Base-by-base conservation (phyloP, 2,329 filamentous ascomycete genomes). In the Septoria petroselini region DNA sequence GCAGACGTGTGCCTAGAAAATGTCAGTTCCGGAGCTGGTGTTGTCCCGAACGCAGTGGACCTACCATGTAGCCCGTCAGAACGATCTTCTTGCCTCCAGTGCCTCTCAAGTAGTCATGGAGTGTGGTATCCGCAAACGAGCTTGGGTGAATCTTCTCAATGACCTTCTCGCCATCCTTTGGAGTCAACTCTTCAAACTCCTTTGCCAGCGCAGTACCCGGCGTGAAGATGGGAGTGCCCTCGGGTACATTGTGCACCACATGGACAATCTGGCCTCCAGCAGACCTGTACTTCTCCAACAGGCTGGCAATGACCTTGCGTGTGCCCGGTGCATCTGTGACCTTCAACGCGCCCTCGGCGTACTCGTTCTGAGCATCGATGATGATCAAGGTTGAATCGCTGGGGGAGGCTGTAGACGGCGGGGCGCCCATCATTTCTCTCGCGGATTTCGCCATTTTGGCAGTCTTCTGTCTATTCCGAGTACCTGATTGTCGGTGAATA, bases 341-440 rank as follows among this genome's bases (percentile, higher is more conserved):
- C 17, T 76, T 73, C 1, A 86, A 74, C 3, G 74, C 70, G 39
- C 83, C 84, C 2, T 73, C 67, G 8, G 78, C 77, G 55, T 83
- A 86, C 68, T 87, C 84, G 62, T 85, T 85, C 61, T 87, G 84
- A 1, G 83, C 83, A 63, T 86, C 83, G 62, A 86, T 82, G 66
- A 86, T 85, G 59, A 86, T 68, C 37, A 86, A 74, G 1, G 77
- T 76, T 55, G 77, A 81, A 68, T 86, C 81, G 35, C 67, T 65
- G 0, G 76, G 70, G 0, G 78, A 77, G 6, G 82, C 82, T 0
- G 76, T 78, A 11, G 78, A 80, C 18, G 76, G 74, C 7, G 71
- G 63, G 9, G 76, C 69, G 50, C 82, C 82, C 47, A 85, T 61
- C 50, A 81, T 68, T 12, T 69, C 51, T 50, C 80, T 78, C 70